These are phyloP conservation scores for Xylariaceae sp. DNA, from an alignment of 2,329 filamentous ascomycete species.

Conservation along the genomic window DNA sequence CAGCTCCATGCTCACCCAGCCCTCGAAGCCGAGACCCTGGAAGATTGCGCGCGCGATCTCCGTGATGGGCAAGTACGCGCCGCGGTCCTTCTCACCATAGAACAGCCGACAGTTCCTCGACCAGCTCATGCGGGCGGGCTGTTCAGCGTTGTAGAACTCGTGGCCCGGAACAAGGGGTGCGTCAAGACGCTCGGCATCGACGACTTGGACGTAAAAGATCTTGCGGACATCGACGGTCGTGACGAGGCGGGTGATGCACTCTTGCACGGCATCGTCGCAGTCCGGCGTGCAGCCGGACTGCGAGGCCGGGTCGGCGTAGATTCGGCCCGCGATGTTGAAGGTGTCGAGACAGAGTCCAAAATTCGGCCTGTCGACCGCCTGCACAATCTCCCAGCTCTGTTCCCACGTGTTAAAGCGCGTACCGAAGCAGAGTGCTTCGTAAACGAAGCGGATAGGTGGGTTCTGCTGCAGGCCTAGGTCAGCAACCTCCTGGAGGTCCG, in stretches of 20 bases:
- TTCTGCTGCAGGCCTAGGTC: slow-evolving; percentile 57
- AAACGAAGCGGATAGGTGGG: slow-evolving; percentile 61
- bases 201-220: slow-evolving; percentile 72
- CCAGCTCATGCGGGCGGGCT: slow-evolving; percentile 69
- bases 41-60: slow-evolving; percentile 58
- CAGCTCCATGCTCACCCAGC: slow-evolving; percentile 67
- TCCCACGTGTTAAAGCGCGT: slow-evolving; percentile 69
- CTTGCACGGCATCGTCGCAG: slow-evolving; percentile 50
- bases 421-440: slow-evolving; percentile 69
- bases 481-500: slow-evolving; percentile 59
- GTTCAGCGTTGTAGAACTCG: slow-evolving; percentile 51
- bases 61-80: slow-evolving; percentile 62
- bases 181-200: slow-evolving; percentile 62
- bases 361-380: slow-evolving; percentile 60
- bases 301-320: slow-evolving; percentile 63
- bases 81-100: slow-evolving; percentile 57
- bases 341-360: slow-evolving; percentile 75
- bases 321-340: slow-evolving; percentile 68
- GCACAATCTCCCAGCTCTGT: slow-evolving; percentile 61
- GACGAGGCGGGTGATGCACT: slow-evolving; percentile 52
- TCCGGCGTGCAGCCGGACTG: slow-evolving; percentile 46
- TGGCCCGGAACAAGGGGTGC: slow-evolving; percentile 54
- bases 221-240: slow-evolving; percentile 54
- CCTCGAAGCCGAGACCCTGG: slow-evolving; percentile 58
- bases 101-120: slow-evolving; percentile 68